These are phyloP conservation scores for Chlamydomonas schloesseri DNA, from an alignment of 139 green algal genomes.

Conservation along the genomic window DNA sequence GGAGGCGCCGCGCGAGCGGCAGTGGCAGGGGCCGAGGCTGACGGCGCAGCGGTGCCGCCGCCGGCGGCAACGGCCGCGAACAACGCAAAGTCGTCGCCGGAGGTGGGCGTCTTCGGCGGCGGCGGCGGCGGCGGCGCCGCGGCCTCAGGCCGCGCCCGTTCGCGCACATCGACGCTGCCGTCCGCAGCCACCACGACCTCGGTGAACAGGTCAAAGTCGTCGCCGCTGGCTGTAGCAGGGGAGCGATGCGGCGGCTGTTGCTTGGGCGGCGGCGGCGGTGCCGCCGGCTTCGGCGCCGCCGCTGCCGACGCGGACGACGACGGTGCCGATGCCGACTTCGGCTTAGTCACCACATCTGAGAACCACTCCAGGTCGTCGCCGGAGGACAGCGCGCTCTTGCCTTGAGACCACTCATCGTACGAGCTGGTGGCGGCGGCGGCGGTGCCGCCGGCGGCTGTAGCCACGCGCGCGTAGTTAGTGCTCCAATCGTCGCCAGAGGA, in stretches of 20 bases:
- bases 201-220: slow-evolving; percentile 2
- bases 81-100: slow-evolving; percentile 21
- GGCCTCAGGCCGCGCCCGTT: too few relatives aligned
- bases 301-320: neutral
- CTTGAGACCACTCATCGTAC: slow-evolving; percentile 3
- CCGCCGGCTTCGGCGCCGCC: neutral
- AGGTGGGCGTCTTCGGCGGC: neutral
- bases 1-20: too few relatives aligned
- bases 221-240: neutral
- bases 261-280: neutral
- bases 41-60: too few relatives aligned
- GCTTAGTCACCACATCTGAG: neutral
- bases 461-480: neutral
- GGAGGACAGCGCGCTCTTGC: neutral
- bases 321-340: neutral
- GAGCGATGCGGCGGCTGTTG: neutral
- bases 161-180: too few relatives aligned
- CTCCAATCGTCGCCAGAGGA: slow-evolving; percentile 20
- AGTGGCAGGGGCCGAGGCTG: neutral
- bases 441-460: neutral
- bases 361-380: slow-evolving; percentile 30
- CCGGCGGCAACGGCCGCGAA: neutral
- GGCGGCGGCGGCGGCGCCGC: neutral
- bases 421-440: neutral
- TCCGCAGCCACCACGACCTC: neutral